Conservation (phyloP, 2,329 filamentous ascomycete species). For the Pseudogymnoascus sp. region DNA sequence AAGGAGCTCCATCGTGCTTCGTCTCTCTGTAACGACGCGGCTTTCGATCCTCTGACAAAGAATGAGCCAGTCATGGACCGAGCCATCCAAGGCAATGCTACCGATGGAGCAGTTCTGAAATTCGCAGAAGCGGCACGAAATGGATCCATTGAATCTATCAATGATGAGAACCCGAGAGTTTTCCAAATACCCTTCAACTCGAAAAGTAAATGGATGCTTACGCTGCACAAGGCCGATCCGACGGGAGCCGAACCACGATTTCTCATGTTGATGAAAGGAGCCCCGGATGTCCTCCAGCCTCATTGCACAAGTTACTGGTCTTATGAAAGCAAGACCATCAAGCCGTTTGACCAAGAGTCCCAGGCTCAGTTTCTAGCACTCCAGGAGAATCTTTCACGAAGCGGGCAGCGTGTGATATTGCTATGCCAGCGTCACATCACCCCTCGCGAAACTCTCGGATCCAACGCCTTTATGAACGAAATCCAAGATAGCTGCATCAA, state of each 20-base stretch:
- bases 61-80: conserved; percentile 31
- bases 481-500: conserved; percentile 32
- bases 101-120: conserved; percentile 36
- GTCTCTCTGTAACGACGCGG: conserved; percentile 36
- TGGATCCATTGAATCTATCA: conserved; percentile 13
- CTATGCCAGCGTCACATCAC: conserved; percentile 34
- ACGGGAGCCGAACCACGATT: conserved; percentile 15
- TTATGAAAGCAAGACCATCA: conserved; percentile 22
- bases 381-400: conserved; percentile 35
- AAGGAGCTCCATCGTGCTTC: conserved; percentile 23
- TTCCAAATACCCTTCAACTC: conserved; percentile 43
- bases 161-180: conserved; percentile 22
- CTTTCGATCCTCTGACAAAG: conserved; percentile 33
- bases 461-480: conserved; percentile 44
- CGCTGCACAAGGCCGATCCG: conserved; percentile 17
- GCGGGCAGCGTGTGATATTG: conserved; percentile 38
- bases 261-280: background rate
- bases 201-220: conserved; percentile 46
- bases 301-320: conserved; percentile 25
- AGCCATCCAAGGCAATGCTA: conserved; percentile 36
- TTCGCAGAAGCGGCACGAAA: conserved; percentile 29
- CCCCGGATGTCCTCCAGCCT: conserved; percentile 18
- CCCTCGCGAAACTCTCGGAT: conserved; percentile 25
- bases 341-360: conserved; percentile 30
- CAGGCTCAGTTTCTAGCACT: conserved; percentile 29